Base-by-base conservation (phyloP, 2,329 filamentous ascomycete species). In the Epichloe sylvatica region DNA sequence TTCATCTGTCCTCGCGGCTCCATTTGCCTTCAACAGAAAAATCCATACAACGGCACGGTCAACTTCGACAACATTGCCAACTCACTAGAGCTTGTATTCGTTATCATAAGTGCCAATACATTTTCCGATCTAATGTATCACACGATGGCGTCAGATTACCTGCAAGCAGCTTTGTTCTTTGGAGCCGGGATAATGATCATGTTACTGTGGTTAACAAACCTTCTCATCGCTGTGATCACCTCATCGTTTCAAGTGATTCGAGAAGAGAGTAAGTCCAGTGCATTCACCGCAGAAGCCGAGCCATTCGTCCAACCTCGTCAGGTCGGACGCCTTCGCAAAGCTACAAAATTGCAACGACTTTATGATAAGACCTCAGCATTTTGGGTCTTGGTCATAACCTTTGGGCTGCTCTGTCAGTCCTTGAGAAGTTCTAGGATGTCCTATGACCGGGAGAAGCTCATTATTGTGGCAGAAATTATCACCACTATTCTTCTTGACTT, bases 181-280 rank as follows among this genome's bases (percentile, higher is more conserved):
- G 80, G 74, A 25, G 78, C 75, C 12, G 78, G 77, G 23, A 91
- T 95, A 62, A 81, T 98, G 60, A 87, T 98, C 55, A 79, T 98
- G 74, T 92, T 88, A 71, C 75, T 98, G 46, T 98, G 92, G 92
- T 78, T 98, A 60, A 89, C 94, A 55, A 97, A 96, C 64, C 78
- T 98, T 68, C 67, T 85, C 44, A 94, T 98, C 61, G 92, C 92
- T 3, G 92, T 98, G 59, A 98, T 98, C 62, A 98, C 92, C 0
- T 95, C 92, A 5, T 96, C 91, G 1, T 98, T 98, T 61, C 92
- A 98, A 64, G 86, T 98, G 56, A 98, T 98, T 58, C 81, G 92
- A 55, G 94, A 98, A 70, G 92, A 98, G 64, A 94, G 88, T 68
- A 90, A 85, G 65, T 82, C 84, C 34, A 96, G 90, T 69, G 92